A percentile compares a stretch with the other conserved stretches of the same genome.
phyloP scores from a whole-genome alignment of 2,329 filamentous ascomycete genomes.

The Grosmannia clavigera region DNA sequence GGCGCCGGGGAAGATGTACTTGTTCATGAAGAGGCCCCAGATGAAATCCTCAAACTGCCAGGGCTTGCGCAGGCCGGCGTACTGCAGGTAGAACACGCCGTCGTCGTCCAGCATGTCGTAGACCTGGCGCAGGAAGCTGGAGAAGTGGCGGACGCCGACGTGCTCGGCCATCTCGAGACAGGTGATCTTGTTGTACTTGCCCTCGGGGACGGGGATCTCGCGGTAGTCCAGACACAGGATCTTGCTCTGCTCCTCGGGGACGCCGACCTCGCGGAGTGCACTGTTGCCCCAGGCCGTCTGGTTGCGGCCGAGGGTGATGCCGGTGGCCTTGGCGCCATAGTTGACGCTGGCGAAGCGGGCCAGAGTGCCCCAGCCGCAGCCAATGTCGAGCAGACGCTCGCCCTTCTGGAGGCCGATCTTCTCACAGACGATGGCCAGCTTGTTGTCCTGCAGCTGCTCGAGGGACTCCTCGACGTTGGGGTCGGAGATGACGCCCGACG shows the following conservation, averaged over 20 bases:
- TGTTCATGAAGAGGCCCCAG: constrained; percentile 99
- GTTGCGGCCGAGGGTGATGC: constrained; percentile 89
- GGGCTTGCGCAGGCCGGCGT: constrained; percentile 80
- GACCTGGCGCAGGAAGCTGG: constrained; percentile 70
- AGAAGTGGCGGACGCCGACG: constrained; percentile 85
- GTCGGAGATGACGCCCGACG: constrained; percentile 85
- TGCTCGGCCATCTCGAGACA: constrained; percentile 98
- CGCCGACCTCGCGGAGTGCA: constrained; percentile 68
- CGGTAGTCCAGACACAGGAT: constrained; percentile 97
- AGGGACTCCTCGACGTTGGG: constrained; percentile 77
- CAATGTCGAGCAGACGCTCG: constrained; percentile 82
- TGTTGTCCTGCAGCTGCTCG: constrained; percentile 96
- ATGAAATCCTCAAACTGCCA: constrained; percentile 98
- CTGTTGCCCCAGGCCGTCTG: constrained; percentile 96
- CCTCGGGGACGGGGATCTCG: constrained; percentile 70
- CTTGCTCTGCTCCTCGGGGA: constrained; percentile 77
- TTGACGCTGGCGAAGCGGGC: constrained; percentile 85
- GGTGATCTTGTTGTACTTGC: constrained; percentile 86
- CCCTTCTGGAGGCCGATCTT: constrained; percentile 78
- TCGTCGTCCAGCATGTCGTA: constrained; percentile 95
- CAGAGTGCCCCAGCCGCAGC: constrained; percentile 96
- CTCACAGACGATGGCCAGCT: constrained; percentile 86
- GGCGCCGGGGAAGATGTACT: constrained; percentile 95
- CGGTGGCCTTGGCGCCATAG: constrained; percentile 72
- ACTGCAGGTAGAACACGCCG: constrained; percentile 90